phyloP scores from a whole-genome alignment of 768 basidiomycete species.

The Trametes meyenii region DNA sequence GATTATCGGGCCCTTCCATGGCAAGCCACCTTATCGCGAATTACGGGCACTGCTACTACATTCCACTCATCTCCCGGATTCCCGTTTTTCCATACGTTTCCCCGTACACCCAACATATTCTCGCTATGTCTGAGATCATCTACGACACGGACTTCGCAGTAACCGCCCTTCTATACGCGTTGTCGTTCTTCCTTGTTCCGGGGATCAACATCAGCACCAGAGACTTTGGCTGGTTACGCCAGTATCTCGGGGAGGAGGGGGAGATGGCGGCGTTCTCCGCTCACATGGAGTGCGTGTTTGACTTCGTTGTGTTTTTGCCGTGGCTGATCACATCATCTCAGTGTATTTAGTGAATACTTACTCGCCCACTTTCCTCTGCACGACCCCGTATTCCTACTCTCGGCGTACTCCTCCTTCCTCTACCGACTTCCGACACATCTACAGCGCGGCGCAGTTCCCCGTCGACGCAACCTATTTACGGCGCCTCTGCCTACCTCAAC shows the following conservation, averaged over 20 bases:
- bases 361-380: no score
- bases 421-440: no score
- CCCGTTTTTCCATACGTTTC: no score
- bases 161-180: not conserved
- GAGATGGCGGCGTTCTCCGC: not conserved
- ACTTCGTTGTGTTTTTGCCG: not conserved
- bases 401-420: no score
- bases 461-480: no score
- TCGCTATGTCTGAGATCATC: not conserved
- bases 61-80: no score
- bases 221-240: not conserved
- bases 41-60: not conserved
- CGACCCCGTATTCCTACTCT: no score
- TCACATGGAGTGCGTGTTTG: not conserved
- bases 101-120: not conserved
- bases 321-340: not conserved
- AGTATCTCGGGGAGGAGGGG: not conserved
- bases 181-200: not conserved
- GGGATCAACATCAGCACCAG: not conserved
- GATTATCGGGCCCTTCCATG: not conserved
- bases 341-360: not conserved
- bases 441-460: no score
- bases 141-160: not conserved
- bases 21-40: conserved; percentile 5
- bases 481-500: no score